Evolutionary conservation across 2,329 filamentous ascomycete genomes (phyloP), one percentile per base, ranked within the genome.

Genomic region (Blastomyces emzantsi): DNA sequence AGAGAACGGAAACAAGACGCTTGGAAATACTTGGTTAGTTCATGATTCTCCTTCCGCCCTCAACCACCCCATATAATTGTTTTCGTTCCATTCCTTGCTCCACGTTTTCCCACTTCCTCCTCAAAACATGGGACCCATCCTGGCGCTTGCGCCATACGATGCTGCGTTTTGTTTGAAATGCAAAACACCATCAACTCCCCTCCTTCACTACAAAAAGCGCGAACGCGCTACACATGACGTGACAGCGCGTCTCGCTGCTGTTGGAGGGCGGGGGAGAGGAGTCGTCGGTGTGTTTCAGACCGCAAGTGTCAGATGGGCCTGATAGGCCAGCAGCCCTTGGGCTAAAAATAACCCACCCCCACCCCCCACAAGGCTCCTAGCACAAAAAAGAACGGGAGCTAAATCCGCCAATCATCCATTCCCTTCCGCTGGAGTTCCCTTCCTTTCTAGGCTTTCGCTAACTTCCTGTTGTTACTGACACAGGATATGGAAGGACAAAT

Each of bases 401-500:
- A 51, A 25, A 51, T 25, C 47, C 19, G 4, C 45, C 49, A 52
- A 52, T 17, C 49, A 17, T 28, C 28, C 25, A n/a, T 22, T 11
- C 8, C 8, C 1, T 11, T 3, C 3, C 9, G n/a, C 47, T 49
- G 22, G 43, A 45, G 13, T 55, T 55, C 33, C 17, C 8, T 43
- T 58, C 36, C 36, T 43, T 41, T 13, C n/a, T 11, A 22, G n/a
- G 2, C 41, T 7, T 3, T 45, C 4, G 8, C 36, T 47, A 41
- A 59, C 41, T 9, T 36, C n/a, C 33, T 9, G 15, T 60, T n/a
- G 17, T 60, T 49, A n/a, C 43, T 13, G 19, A 45, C 30, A 60
- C 63, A 96, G 91, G 92, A 97, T 97, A 73, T 97, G 93, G 91
- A 97, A 97, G 76, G 92, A 96, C 67, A 97, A 97, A 79, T 97